phyloP scores from a whole-genome alignment of 352 stramenopile genomes.

The Phytophthora fragariaefolia region DNA sequence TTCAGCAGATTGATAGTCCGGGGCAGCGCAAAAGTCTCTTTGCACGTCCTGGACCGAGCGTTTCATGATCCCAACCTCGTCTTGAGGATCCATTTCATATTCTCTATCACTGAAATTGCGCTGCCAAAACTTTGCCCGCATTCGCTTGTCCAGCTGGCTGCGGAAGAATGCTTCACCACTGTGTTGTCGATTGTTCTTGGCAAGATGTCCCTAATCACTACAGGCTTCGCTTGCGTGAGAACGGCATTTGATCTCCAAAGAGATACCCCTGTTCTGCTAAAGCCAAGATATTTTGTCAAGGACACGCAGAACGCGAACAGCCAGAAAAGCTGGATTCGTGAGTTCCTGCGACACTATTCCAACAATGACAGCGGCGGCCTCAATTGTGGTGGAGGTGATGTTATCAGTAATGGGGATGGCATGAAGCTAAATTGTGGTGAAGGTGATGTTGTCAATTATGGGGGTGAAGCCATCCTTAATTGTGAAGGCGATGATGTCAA shows the following conservation, averaged over 20 bases:
- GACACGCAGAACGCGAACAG: background rate
- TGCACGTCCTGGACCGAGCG: background rate
- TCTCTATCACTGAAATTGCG: constrained; percentile 1
- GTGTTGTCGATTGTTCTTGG: background rate
- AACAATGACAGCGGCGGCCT: too few species aligned
- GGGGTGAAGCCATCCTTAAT: too few species aligned
- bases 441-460: too few species aligned
- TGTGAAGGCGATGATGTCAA: too few species aligned
- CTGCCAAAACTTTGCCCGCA: constrained; percentile 6
- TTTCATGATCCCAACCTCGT: background rate
- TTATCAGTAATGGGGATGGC: too few species aligned
- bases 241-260: background rate
- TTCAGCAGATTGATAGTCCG: constrained; percentile 7
- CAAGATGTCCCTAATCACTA: background rate
- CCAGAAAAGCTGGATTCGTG: background rate
- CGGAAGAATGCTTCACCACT: background rate
- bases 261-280: background rate
- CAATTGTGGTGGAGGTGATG: too few species aligned
- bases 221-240: background rate
- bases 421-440: too few species aligned
- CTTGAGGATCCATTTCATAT: background rate
- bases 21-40: background rate
- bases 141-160: background rate
- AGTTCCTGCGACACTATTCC: background rate
- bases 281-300: background rate